Base-by-base conservation (phyloP, 345 rosid species). In the Bruguiera gymnorhiza region DNA sequence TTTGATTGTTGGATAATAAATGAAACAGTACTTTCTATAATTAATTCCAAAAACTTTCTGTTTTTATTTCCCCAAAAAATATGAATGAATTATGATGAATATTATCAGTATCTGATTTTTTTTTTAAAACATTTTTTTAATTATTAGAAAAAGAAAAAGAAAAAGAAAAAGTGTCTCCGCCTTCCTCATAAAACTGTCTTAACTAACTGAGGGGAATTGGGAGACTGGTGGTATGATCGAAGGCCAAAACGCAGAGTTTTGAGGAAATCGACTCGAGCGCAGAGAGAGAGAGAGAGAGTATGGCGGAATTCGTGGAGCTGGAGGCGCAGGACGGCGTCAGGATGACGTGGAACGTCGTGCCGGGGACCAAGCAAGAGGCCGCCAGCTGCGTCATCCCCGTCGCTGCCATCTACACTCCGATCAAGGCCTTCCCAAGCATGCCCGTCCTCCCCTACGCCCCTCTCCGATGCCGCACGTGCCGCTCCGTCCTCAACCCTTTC, bases 271-370 rank as follows among this genome's bases (percentile, higher is more conserved):
- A 39, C 16, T 39, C 3, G 46, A 9, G 15, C 46, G 34, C 27
- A 32, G 6, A 32, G 6, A 11, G 15, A 39, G 46, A 10, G 46
- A 30, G 30, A 57, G 20, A 9, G 3, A 32, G 27, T 9, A 86
- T 86, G 93, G 83, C 84, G 78, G 94, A 88, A 59, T 88, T 90
- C 71, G 63, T 66, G 69, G 94, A 83, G 81, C 83, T 88, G 52
- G 97, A 88, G 76, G 84, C 76, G 60, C 92, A 85, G 76, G 97
- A 90, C 50, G 92, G 97, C 1, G 86, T 88, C 36, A 62, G 96
- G 39, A 90, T 88, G 92, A 73, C 96, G 19, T 93, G 98, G 98
- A 93, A 93, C 80, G 93, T 90, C 71, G 75, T 93, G 23, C 97
- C 98, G 6, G 91, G 83, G 23, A 86, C 86, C 46, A 89, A 82